Evolutionary conservation across 768 basidiomycete species (phyloP).

Genomic region (Tephrocybe sp.): DNA sequence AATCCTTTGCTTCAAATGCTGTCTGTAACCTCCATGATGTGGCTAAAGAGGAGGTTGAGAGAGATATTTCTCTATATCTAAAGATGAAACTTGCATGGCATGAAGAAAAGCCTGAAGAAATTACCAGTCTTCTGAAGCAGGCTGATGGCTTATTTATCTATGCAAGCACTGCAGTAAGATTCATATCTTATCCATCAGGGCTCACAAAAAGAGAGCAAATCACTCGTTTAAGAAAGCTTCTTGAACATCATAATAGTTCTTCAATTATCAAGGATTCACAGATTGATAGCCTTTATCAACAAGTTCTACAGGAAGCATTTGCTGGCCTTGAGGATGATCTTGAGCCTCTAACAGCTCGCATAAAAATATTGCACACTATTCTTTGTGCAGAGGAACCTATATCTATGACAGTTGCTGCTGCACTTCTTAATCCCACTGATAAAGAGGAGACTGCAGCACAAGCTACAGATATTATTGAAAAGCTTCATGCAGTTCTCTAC

Average conservation of each 20-base stretch:
- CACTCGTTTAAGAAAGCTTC: background rate
- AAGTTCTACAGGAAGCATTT: background rate
- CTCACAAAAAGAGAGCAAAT: background rate
- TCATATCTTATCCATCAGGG: background rate
- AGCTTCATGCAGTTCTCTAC: constrained; percentile 21
- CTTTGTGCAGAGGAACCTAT: constrained; percentile 17
- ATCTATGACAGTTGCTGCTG: constrained; percentile 14
- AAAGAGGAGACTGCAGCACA: background rate
- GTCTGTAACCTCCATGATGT: constrained; percentile 13
- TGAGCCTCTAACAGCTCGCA: background rate
- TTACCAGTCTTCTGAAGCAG: background rate
- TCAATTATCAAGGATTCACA: background rate
- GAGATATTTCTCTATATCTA: background rate
- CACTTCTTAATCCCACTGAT: constrained; percentile 4
- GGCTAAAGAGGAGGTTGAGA: background rate
- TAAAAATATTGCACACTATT: constrained; percentile 20
- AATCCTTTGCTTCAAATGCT: constrained; percentile 10
- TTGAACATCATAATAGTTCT: background rate
- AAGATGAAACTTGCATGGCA: background rate
- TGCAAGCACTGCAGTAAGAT: background rate
- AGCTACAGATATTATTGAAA: constrained; percentile 6
- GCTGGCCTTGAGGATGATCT: background rate
- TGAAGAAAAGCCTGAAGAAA: background rate
- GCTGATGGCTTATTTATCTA: background rate
- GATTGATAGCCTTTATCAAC: background rate